Base-by-base conservation (phyloP, 441 rosid species). In the Metrosideros polymorpha region DNA sequence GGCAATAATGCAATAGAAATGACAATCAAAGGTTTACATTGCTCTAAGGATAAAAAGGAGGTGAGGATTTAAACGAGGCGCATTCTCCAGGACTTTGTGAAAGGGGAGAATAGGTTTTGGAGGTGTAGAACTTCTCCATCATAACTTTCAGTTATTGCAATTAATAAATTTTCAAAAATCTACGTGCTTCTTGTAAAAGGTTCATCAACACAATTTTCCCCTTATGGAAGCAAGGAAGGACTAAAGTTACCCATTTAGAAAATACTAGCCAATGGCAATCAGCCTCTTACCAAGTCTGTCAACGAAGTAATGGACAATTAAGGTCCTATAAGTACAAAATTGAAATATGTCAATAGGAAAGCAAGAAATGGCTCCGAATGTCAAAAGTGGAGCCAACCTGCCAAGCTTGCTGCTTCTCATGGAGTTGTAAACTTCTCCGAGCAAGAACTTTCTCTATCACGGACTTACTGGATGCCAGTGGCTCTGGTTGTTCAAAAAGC, bases 401-500 rank as follows among this genome's bases (percentile, higher is more conserved):
- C 98, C 99, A 97, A 66, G 91, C 88, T 52, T 83, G 85, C 84
- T 94, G 99, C 89, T 92, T 95, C 89, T 94, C 95, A 15, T 86
- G 90, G 90, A 97, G 90, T 89, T 91, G 96, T 87, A 91, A 86
- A 90, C 96, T 95, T 92, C 92, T 92, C 39, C 86, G 89, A 89
- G 85, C 24, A 85, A 93, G 89, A 91, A 93, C 88, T 90, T 93
- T 94, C 85, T 95, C 95, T 89, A 87, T 84, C 54, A 91, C 90
- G 56, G 92, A 75, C 84, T 92, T 93, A 88, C 89, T 89, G 61
- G 98, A 90, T 79, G 92, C 88, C 54, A 85, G 85, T 27, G 90
- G 93, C 84, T 94, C 96, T n/a, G 92, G 93, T 88, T 91, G 96
- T 89, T 95, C 98, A 90, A 92, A 92, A 88, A 92, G 92, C 84